Conservation (phyloP, 495 filamentous ascomycete genomes). For the Amphirosellinia nigrospora region DNA sequence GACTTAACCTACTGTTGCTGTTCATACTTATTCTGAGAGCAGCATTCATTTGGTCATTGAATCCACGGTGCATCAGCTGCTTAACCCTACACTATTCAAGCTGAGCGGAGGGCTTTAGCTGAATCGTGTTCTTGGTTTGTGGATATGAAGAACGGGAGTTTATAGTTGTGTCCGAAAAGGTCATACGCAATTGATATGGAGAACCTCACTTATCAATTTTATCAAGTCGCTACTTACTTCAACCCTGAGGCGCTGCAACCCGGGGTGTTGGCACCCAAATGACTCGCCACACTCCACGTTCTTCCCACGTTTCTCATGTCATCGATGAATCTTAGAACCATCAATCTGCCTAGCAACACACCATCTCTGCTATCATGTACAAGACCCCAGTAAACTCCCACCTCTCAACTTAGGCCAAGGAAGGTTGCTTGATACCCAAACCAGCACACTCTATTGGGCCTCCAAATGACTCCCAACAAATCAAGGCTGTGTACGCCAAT, state of each 20-base stretch:
- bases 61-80: too few relatives aligned
- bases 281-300: neutral
- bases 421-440: slow-evolving; percentile 5
- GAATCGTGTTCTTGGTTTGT: too few relatives aligned
- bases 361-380: neutral
- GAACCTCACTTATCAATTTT: slow-evolving; percentile 5
- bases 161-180: too few relatives aligned
- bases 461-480: neutral
- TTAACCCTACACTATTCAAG: too few relatives aligned
- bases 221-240: neutral
- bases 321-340: neutral
- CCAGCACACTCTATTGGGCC: neutral
- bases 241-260: neutral
- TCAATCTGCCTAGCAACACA: neutral
- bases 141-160: too few relatives aligned
- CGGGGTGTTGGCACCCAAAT: neutral
- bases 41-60: too few relatives aligned
- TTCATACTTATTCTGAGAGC: too few relatives aligned
- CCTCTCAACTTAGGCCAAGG: neutral
- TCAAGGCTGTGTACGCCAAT: neutral
- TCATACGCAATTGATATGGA: too few relatives aligned
- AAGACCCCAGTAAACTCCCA: neutral
- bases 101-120: too few relatives aligned
- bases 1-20: too few relatives aligned
- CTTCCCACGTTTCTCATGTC: neutral